A percentile compares a stretch with the other conserved stretches of the same genome.
These are phyloP conservation scores for Bipolaris cookei DNA, from an alignment of 2,329 filamentous ascomycete species.

Conservation along the genomic window DNA sequence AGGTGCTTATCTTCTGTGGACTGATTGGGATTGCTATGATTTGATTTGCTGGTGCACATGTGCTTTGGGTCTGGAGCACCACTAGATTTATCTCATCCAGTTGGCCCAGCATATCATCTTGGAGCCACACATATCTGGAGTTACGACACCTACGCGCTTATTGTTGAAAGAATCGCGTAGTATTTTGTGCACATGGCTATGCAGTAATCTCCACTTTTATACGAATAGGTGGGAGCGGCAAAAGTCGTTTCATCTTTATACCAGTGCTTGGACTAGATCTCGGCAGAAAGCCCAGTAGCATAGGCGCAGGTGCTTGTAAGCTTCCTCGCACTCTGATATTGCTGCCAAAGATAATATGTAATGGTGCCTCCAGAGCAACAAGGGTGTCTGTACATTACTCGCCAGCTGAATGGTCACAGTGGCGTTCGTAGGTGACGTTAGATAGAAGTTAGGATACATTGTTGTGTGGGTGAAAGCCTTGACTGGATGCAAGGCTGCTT, in stretches of 20 bases:
- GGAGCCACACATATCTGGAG: background rate
- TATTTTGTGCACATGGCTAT: background rate
- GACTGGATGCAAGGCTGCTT: conserved; percentile 14
- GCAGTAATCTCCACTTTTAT: no score
- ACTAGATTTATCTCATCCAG: background rate
- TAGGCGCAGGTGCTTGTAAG: no score
- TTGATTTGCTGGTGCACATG: background rate
- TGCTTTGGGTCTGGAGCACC: background rate
- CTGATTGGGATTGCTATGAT: background rate
- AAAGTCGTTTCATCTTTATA: background rate
- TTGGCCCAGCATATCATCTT: background rate
- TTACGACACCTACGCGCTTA: background rate
- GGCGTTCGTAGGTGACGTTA: no score
- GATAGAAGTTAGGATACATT: background rate
- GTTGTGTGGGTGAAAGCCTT: background rate
- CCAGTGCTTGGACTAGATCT: background rate
- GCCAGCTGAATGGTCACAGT: no score
- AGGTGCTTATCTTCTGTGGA: background rate
- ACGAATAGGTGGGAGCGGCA: background rate
- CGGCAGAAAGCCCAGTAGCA: background rate
- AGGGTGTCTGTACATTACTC: no score
- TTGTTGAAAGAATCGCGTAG: no score
- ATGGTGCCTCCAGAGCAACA: background rate
- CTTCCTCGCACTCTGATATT: background rate
- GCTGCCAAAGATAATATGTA: background rate